Evolutionary conservation across 163 green algal genomes (phyloP).

Genomic region (Prototheca stagnorum): DNA sequence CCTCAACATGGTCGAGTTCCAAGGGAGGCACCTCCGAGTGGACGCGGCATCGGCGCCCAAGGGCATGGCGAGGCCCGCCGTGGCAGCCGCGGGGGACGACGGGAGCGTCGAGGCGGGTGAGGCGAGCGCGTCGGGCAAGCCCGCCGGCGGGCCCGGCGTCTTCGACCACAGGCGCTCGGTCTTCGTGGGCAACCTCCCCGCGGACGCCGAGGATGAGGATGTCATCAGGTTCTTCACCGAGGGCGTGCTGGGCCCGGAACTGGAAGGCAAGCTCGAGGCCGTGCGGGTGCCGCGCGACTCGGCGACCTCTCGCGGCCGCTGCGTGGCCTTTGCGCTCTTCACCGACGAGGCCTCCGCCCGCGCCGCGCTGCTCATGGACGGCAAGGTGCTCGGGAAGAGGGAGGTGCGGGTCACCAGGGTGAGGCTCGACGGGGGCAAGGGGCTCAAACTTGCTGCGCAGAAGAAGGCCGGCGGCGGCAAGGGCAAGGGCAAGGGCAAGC

Average conservation of each 20-base stretch:
- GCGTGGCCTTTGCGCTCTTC: conserved; percentile 73
- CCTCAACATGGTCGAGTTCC: conserved; percentile 59
- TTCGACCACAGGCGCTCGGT: conserved; percentile 58
- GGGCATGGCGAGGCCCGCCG: not conserved
- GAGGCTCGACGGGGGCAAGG: conserved; percentile 1
- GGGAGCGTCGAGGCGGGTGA: conserved; percentile 5
- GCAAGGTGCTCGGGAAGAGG: conserved; percentile 21
- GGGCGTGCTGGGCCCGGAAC: conserved; percentile 14
- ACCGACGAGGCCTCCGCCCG: conserved; percentile 22
- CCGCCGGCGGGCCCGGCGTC: conserved; percentile 10
- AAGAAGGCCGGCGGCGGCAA: not conserved
- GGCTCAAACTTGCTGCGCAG: too few relatives aligned
- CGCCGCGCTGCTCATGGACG: conserved; percentile 25
- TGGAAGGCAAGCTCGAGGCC: conserved; percentile 36
- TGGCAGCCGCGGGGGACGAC: not conserved
- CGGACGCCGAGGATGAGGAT: conserved; percentile 61
- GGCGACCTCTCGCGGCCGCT: conserved; percentile 57
- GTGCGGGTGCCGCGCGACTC: conserved; percentile 69
- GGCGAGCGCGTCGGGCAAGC: too few relatives aligned
- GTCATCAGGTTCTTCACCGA: conserved; percentile 49
- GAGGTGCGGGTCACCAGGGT: conserved; percentile 28
- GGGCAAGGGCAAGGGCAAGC: conserved; percentile 2
- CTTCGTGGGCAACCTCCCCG: conserved; percentile 66
- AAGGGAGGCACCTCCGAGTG: conserved; percentile 61
- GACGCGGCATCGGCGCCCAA: conserved; percentile 34